phyloP scores from a whole-genome alignment of 148 eudicot species.

The Vaccinium corymbosum region DNA sequence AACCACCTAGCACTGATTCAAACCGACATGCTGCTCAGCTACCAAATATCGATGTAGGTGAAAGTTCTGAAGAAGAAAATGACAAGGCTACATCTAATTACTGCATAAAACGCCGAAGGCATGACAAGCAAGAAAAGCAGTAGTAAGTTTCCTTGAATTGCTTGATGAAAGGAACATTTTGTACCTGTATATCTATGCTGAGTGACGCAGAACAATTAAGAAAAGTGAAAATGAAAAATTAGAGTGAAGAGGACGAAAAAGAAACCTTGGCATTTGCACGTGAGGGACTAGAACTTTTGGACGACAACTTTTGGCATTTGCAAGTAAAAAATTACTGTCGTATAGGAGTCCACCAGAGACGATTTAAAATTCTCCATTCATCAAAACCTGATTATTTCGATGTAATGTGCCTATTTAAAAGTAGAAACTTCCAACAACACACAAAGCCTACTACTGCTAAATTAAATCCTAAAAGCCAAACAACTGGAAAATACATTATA shows the following conservation, averaged over 20 bases:
- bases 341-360: not conserved
- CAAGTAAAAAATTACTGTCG: not conserved
- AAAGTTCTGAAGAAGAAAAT: slow-evolving; percentile 32
- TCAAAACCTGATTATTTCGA: not conserved
- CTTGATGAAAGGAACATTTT: not conserved
- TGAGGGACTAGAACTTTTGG: not conserved
- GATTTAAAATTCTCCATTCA: not conserved
- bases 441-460: not conserved
- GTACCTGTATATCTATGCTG: not conserved
- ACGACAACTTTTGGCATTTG: not conserved
- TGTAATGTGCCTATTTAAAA: not conserved
- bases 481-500: not conserved
- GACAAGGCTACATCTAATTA: slow-evolving; percentile 19
- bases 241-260: not conserved
- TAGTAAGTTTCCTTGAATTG: slow-evolving; percentile 25
- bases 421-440: not conserved
- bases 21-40: slow-evolving; percentile 16
- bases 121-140: slow-evolving; percentile 17
- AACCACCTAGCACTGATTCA: slow-evolving; percentile 19
- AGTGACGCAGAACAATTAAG: not conserved
- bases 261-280: not conserved
- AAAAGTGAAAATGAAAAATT: not conserved
- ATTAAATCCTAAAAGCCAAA: not conserved
- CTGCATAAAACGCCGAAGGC: slow-evolving; percentile 21
- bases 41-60: slow-evolving; percentile 27